Base-by-base conservation (phyloP, 148 eudicot genomes). In the Polygonum maritimum region DNA sequence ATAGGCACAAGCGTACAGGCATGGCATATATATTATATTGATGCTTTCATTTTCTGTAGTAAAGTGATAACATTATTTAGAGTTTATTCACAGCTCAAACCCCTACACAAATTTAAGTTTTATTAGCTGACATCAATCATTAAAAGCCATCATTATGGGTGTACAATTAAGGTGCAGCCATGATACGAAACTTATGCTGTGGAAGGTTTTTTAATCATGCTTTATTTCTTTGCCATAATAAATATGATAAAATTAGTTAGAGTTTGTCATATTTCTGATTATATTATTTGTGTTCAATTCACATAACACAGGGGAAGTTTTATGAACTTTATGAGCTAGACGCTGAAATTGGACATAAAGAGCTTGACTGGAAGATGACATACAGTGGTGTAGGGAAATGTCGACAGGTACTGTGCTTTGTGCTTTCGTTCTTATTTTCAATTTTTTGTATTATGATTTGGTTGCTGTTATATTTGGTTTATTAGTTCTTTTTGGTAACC, bases 361-460 rank as follows among this genome's bases (percentile, higher is more conserved):
- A 95, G 84, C 96, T 95, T 77, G 99, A 95, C 76, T 95, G 99
- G 99, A 95, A 91, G 85, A 83, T 95, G 65, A 95, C 99, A 45
- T 45, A 84, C 41, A 95, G 97, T 83, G 99, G 99, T 35, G 99
- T 95, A 75, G 99, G 99, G 38, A 95, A 91, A 84, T 92, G 99
- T 81, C 89, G 94, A 62, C 99, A 95, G 97, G 99, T 92, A 63
- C 33, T 69, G 52, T 70, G 75, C 77, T 75, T n/a, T 60, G 73
- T 71, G n/a, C 11, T 26, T 44, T 15, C 52, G 35, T 76, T 78
- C 54, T 7, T 10, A 18, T 63, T 73, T 80, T 71, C 35, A 39
- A 44, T 63, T 58, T 22, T 41, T 44, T 70, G 7, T 38, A 36
- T 36, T 67, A 67, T 33, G 36, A 36, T 67, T 11, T 67, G 16